phyloP scores from a whole-genome alignment of 257 asterid species.

The Haberlea rhodopensis region DNA sequence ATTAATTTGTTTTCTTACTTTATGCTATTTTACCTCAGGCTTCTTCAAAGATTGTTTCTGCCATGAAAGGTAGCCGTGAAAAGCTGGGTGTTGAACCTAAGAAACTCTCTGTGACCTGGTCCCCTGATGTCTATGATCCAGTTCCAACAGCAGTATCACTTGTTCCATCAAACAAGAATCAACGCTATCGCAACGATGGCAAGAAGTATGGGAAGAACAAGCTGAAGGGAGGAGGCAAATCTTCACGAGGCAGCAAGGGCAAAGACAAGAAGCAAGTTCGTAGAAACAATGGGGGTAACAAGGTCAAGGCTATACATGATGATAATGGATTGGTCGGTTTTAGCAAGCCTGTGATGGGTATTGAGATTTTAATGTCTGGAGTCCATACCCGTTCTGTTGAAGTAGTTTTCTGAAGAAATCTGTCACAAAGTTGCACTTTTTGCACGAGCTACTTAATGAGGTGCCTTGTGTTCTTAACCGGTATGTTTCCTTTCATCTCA shows the following conservation, averaged over 20 bases:
- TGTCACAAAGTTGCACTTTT: conserved; percentile 39
- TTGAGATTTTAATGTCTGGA: conserved; percentile 31
- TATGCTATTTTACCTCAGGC: conserved; percentile 47
- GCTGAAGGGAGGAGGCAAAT: conserved; percentile 62
- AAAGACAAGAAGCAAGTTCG: conserved; percentile 75
- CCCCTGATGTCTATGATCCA: conserved; percentile 94
- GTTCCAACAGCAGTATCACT: conserved; percentile 79
- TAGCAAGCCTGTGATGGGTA: conserved; percentile 24
- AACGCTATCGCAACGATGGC: conserved; percentile 45
- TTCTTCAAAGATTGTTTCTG: conserved; percentile 63
- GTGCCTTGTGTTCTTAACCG: background rate
- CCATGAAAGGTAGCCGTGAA: conserved; percentile 95
- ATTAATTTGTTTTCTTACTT: conserved; percentile 21
- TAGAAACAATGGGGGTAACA: conserved; percentile 43
- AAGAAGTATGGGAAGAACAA: conserved; percentile 68
- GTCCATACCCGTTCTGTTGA: conserved; percentile 42
- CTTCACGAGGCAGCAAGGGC: conserved; percentile 66
- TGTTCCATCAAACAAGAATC: conserved; percentile 56
- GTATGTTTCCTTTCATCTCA: conserved; percentile 18
- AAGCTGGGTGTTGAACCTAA: conserved; percentile 57
- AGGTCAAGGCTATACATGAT: conserved; percentile 42
- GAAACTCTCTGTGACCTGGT: conserved; percentile 74
- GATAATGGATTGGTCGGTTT: conserved; percentile 24
- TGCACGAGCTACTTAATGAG: conserved; percentile 42
- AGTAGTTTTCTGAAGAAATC: conserved; percentile 47